Conservation (phyloP, 2,329 filamentous ascomycete species). For the Fusarium tanahbumbuense region DNA sequence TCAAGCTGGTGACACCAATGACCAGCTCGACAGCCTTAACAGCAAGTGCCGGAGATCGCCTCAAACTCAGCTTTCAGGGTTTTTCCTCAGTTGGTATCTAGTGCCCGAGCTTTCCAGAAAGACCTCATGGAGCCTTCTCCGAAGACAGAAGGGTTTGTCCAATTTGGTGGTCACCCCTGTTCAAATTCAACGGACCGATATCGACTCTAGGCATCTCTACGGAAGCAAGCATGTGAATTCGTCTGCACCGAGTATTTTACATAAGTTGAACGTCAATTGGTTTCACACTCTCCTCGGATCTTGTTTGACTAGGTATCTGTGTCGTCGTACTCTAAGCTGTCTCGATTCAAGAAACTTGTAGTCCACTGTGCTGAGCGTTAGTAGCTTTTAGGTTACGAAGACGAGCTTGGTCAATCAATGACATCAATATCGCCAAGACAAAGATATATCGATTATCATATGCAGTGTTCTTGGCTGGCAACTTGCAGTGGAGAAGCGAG, state of each 20-base stretch:
- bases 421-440: slow-evolving; percentile 31
- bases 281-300: neutral
- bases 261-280: neutral
- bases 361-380: neutral
- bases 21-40: slow-evolving; percentile 1
- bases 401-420: slow-evolving; percentile 20
- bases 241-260: slow-evolving; percentile 2
- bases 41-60: slow-evolving; percentile 28
- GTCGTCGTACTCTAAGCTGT: neutral
- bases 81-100: slow-evolving; percentile 4
- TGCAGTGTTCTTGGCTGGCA: slow-evolving; percentile 1
- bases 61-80: slow-evolving; percentile 32
- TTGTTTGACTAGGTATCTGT: neutral
- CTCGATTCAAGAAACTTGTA: neutral
- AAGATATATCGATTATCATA: neutral
- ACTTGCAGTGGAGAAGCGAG: neutral
- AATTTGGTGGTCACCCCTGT: slow-evolving; percentile 24
- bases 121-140: slow-evolving; percentile 9
- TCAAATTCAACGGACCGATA: slow-evolving; percentile 25
- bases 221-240: slow-evolving; percentile 30
- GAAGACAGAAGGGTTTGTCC: slow-evolving; percentile 15
- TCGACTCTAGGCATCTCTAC: neutral
- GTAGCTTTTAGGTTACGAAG: neutral
- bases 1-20: neutral
- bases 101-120: slow-evolving; percentile 20